Evolutionary conservation across 1,284 basidiomycete genomes (phyloP).

Genomic region (Testicularia cyperi): DNA sequence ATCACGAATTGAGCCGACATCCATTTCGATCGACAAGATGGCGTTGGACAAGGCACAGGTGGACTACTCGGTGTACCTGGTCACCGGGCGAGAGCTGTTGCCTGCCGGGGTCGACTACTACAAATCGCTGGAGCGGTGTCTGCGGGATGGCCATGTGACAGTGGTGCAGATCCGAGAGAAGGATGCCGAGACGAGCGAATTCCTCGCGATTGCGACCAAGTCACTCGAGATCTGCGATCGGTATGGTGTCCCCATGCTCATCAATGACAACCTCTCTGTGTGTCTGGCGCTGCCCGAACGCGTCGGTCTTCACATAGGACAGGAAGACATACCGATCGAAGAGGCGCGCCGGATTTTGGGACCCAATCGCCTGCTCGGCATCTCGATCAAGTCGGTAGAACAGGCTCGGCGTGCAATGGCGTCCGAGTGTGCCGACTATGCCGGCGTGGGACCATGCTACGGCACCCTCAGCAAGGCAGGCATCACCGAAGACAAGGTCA

Average conservation of each 20-base stretch:
- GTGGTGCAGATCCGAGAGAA: constrained; percentile 69
- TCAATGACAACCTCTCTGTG: constrained; percentile 67
- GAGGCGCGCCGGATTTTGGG: constrained; percentile 70
- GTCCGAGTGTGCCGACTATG: constrained; percentile 67
- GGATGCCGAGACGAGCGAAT: constrained; percentile 62
- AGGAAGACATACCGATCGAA: constrained; percentile 78
- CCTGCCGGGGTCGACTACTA: constrained; percentile 73
- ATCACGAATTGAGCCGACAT: too few species aligned
- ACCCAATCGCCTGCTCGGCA: constrained; percentile 73
- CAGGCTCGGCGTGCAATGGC: constrained; percentile 32
- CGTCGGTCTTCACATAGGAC: constrained; percentile 85
- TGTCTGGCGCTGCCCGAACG: constrained; percentile 62
- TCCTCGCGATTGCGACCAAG: constrained; percentile 73
- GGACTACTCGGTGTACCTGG: constrained; percentile 64
- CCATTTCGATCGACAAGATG: background rate
- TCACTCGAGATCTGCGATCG: constrained; percentile 76
- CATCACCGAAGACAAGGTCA: constrained; percentile 50
- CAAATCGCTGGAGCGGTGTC: constrained; percentile 76
- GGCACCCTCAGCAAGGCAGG: constrained; percentile 60
- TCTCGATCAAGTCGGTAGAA: constrained; percentile 71
- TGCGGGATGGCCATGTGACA: constrained; percentile 81
- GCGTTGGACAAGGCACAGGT: constrained; percentile 12
- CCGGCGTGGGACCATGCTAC: constrained; percentile 72
- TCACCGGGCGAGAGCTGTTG: constrained; percentile 78
- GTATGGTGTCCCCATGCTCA: constrained; percentile 80